Evolutionary conservation across 305 asterid species (phyloP), one percentile per base, ranked within the genome.

Genomic region (Solanum chacoense): DNA sequence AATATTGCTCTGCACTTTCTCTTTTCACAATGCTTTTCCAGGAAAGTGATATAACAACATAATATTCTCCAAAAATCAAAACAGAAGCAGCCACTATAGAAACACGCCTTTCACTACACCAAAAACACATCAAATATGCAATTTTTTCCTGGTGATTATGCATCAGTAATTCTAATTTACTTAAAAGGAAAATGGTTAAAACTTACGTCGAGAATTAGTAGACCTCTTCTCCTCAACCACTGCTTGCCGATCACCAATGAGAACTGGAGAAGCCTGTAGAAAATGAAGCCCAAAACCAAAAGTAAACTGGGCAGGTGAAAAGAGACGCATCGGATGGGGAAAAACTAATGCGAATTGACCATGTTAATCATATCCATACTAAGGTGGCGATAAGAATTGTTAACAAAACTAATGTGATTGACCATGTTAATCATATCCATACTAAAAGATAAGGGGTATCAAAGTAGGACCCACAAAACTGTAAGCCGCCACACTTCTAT

Each of bases 191-290:
- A 76, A 75, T 32, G 28, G 63, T 55, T 87, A 85, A 73, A 32
- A 89, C 95, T 92, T 92, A 81, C 98, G 97, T 90, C 94, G 94
- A 40, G 96, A 91, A 91, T 89, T 92, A 22, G 97, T 93, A 74
- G 98, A 94, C 93, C 93, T 93, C 90, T 95, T 95, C 55, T 94
- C 97, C 90, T 94, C 98, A 22, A 95, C 92, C 88, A 93, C 79
- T 31, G 92, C 93, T 85, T 92, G 96, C 59, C 97, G 94, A 28
- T 95, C 97, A 91, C 95, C 95, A 87, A 95, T 90, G 69, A 89
- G 50, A 42, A 95, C 92, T 4, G 98, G 97, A 88, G 98, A 94
- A 92, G 97, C 95, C 98, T 95, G 92, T 78, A 83, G 87, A 65
- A 83, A 45, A 83, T 37, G 87, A 50, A 45, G 29, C 40, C 71